Base-by-base conservation (phyloP, 768 basidiomycete species). In the Tricholoma terreum region DNA sequence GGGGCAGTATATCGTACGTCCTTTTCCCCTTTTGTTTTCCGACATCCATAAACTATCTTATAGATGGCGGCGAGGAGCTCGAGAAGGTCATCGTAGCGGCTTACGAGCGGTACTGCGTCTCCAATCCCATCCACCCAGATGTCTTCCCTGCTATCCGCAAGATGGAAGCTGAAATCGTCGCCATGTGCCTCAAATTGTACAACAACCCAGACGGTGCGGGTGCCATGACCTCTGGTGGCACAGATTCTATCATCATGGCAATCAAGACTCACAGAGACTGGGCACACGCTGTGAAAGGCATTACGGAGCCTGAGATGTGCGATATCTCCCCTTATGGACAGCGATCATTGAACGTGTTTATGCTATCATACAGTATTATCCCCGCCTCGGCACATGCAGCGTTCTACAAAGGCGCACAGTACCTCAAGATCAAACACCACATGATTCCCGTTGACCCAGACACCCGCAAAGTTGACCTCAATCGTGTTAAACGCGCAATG, bases 131-230 rank as follows among this genome's bases (percentile, higher is more conserved):
- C 9, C 94, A 98, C 65, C 93, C 96, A 0, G 92, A 94, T 55
- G 85, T 94, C 43, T 97, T 97, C 73, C 95, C 95, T 1, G 88
- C 91, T 0, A 74, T 97, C 10, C 81, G 96, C 49, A 94, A 96
- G 75, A 99, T 99, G 96, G 96, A 99, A 66, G 91, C 94, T 14
- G 95, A 98, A 66, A 83, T 95, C 24, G 92, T 95, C 43, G 78
- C 90, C 9, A 94, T 94, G 89, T 90, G 87, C 59, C 77, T 96
- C 48, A 81, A 82, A 56, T 78, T 95, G 79, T 98, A 89, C 75
- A 86, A 92, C 66, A 86, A 88, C 61, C 89, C 93, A 1, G 75
- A 82, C 50, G 93, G 93, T 14, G 92, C 93, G 10, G 96, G 96
- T 11, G 87, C 86, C 6, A 98, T 95, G 72, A 99, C 96, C 1